A percentile compares a stretch with the other conserved stretches of the same genome.
phyloP scores from a whole-genome alignment of 2,329 filamentous ascomycete genomes.

The Fusarium kyushuense region DNA sequence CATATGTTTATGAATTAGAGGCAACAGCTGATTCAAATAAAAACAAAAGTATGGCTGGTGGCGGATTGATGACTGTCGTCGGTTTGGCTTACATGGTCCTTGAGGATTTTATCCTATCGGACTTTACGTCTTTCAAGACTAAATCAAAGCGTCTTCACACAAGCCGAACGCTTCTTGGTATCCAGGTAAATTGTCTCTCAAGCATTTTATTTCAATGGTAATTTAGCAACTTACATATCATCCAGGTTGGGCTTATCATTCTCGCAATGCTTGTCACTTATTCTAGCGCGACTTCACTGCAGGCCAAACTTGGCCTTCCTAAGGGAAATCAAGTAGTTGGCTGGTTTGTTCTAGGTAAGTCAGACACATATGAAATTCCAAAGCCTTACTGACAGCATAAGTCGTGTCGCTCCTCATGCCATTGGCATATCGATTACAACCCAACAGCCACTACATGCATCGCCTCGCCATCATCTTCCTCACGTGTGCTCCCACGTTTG shows the following conservation, averaged over 20 bases:
- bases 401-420: slow-evolving; percentile 82
- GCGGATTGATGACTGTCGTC: slow-evolving; percentile 79
- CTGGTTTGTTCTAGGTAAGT: slow-evolving; percentile 80
- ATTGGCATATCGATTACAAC: slow-evolving; percentile 81
- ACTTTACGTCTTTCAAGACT: slow-evolving; percentile 52
- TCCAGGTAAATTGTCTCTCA: slow-evolving; percentile 65
- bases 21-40: slow-evolving; percentile 21
- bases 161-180: slow-evolving; percentile 71
- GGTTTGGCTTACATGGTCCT: slow-evolving; percentile 84
- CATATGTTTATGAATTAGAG: too few relatives aligned
- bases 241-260: slow-evolving; percentile 78
- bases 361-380: neutral
- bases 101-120: slow-evolving; percentile 71
- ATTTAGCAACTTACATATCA: slow-evolving; percentile 21
- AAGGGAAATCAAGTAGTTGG: slow-evolving; percentile 88
- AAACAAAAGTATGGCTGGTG: slow-evolving; percentile 73
- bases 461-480: slow-evolving; percentile 90
- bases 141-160: slow-evolving; percentile 55
- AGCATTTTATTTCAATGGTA: too few relatives aligned
- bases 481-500: slow-evolving; percentile 91
- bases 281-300: slow-evolving; percentile 85
- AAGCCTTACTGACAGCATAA: slow-evolving; percentile 51
- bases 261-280: slow-evolving; percentile 88
- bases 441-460: slow-evolving; percentile 90
- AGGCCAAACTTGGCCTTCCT: slow-evolving; percentile 86